Conservation (phyloP, 306 rosid species). For the Canavalia ensiformis region DNA sequence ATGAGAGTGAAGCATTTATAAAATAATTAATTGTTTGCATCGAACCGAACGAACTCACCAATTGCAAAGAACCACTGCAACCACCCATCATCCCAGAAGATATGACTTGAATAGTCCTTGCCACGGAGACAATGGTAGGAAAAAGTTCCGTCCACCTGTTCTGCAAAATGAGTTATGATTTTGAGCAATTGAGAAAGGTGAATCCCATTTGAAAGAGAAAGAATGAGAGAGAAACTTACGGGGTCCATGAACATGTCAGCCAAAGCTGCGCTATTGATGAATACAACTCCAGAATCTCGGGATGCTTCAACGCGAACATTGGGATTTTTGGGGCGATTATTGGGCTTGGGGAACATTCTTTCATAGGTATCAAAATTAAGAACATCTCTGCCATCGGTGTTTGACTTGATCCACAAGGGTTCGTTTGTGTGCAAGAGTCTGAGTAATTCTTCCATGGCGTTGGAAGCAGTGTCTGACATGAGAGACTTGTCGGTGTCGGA, state of each 20-base stretch:
- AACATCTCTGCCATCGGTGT: slow-evolving; percentile 69
- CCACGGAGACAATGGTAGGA: slow-evolving; percentile 80
- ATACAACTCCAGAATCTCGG: slow-evolving; percentile 78
- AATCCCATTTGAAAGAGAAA: neutral
- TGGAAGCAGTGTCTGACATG: slow-evolving; percentile 77
- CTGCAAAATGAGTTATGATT: slow-evolving; percentile 58
- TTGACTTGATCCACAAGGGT: slow-evolving; percentile 84
- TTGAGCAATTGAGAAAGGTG: neutral
- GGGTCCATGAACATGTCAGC: slow-evolving; percentile 89
- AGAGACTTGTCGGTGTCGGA: slow-evolving; percentile 84
- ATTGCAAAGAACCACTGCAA: slow-evolving; percentile 75
- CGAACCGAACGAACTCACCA: slow-evolving; percentile 58
- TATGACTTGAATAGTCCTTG: slow-evolving; percentile 82
- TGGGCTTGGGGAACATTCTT: slow-evolving; percentile 66
- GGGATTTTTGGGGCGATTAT: slow-evolving; percentile 66
- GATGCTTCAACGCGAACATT: slow-evolving; percentile 75
- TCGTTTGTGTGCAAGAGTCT: slow-evolving; percentile 85
- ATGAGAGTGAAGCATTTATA: neutral
- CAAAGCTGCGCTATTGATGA: slow-evolving; percentile 75
- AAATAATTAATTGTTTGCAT: neutral
- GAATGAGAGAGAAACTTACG: slow-evolving; percentile 45
- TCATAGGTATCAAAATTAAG: slow-evolving; percentile 77
- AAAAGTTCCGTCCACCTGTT: slow-evolving; percentile 84
- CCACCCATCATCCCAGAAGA: slow-evolving; percentile 79
- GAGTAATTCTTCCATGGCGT: slow-evolving; percentile 80